Base-by-base conservation (phyloP, 805 yeast species). In the Blastobotrys americana region DNA sequence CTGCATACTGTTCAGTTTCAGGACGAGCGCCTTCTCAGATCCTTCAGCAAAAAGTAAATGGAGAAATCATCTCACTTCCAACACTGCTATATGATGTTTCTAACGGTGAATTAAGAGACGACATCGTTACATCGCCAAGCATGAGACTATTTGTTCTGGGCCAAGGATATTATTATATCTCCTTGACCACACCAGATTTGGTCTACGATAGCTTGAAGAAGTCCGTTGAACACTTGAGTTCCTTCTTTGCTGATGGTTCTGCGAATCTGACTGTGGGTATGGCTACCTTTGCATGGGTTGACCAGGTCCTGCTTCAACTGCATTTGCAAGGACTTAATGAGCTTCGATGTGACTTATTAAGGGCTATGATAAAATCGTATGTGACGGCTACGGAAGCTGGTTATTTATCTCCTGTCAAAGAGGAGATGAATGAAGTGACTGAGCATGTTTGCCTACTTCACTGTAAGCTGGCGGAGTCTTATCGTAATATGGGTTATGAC, bases 321-420 rank as follows among this genome's bases (percentile, higher is more conserved):
- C 37, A 39, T 10, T 37, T 43, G 3, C 46, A 38, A n/a, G 46
- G 46, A 4, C 37, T 42, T 4, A 41, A 43, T 33, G 46, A 43
- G 18, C 25, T 38, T 16, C 37, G 46, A 10, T 25, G 22, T 3
- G 34, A 28, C 21, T 21, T 43, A 10, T 4, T 43, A 4, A 18
- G 37, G 38, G 27, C 37, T 8, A 22, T 19, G 9, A 36, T 42
- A 5, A 6, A n/a, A n/a, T n/a, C 39, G 3, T 33, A 22, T 13
- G 17, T 35, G 13, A 15, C 5, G 15, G n/a, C 4, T 5, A 35
- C 38, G 20, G 15, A 37, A n/a, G 13, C 6, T 3, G 9, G 19
- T 22, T 9, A 22, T 8, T 20, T 15, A 17, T 4, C 21, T 31
- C 4, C 19, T 20, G n/a, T n/a, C 6, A 18, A 17, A 3, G 22